These are phyloP conservation scores for Peronospora farinosa DNA, from an alignment of 352 stramenopile genomes.

Conservation along the genomic window DNA sequence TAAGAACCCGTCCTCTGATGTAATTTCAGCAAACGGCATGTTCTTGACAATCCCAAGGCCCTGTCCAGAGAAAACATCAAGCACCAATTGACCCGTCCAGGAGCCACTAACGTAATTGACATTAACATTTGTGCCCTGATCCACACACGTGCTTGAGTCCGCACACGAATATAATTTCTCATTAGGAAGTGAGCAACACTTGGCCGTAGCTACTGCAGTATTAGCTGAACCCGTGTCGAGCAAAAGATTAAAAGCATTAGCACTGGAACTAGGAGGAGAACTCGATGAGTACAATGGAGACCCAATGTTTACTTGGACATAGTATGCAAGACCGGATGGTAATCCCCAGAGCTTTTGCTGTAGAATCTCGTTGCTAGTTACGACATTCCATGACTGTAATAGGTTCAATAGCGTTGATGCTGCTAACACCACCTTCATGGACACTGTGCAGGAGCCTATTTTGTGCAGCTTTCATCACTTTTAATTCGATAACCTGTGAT, in stretches of 20 bases:
- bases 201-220: conserved; percentile 65
- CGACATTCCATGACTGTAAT: not conserved
- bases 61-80: conserved; percentile 59
- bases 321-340: conserved; percentile 58
- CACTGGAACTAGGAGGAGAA: conserved; percentile 19
- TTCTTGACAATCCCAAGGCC: conserved; percentile 40
- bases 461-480: not conserved
- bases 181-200: conserved; percentile 65
- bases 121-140: conserved; percentile 34
- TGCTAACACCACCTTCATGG: no score
- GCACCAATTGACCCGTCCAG: conserved; percentile 59
- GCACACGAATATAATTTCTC: conserved; percentile 61
- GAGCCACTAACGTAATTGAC: conserved; percentile 74
- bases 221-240: conserved; percentile 79
- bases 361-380: conserved; percentile 21
- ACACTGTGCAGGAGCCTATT: no score
- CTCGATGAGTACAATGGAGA: conserved; percentile 34
- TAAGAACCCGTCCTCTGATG: conserved; percentile 57
- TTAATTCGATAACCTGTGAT: conserved; percentile 1
- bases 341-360: conserved; percentile 73
- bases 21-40: conserved; percentile 61
- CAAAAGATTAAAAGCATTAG: conserved; percentile 60
- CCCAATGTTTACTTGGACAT: conserved; percentile 46
- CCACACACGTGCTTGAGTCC: conserved; percentile 52
- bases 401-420: not conserved